Evolutionary conservation across 257 asterid genomes (phyloP).

Genomic region (Nicotiana undulata): DNA sequence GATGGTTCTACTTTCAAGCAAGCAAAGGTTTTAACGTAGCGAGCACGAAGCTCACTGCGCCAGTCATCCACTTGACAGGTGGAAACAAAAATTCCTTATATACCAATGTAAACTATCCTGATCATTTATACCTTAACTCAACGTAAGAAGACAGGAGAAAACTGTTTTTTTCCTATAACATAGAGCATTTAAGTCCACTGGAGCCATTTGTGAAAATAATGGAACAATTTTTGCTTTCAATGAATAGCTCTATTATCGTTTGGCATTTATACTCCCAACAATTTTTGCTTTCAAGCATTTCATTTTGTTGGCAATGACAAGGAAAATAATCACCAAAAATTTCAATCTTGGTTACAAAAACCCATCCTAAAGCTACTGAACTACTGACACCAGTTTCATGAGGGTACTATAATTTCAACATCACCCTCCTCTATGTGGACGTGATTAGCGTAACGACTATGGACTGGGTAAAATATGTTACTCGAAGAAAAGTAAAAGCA

Average conservation of each 20-base stretch:
- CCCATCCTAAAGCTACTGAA: too few species aligned
- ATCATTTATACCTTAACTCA: neutral
- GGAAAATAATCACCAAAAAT: too few species aligned
- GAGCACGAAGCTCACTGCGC: neutral
- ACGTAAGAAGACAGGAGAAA: neutral
- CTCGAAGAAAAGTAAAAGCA: neutral
- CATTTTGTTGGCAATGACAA: neutral
- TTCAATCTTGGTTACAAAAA: too few species aligned
- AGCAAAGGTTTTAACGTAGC: neutral
- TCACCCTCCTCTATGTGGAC: neutral
- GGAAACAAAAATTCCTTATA: neutral
- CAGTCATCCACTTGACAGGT: too few species aligned
- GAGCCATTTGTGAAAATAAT: neutral
- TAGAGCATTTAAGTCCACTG: neutral
- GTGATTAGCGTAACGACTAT: neutral
- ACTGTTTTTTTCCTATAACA: neutral
- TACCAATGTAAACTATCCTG: neutral
- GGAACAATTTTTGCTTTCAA: neutral
- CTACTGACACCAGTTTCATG: too few species aligned
- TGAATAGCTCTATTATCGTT: neutral
- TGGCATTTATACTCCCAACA: neutral
- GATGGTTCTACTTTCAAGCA: neutral
- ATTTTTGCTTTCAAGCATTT: neutral
- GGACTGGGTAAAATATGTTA: neutral
- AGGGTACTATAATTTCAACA: too few species aligned